phyloP scores from a whole-genome alignment of 208 protist species.

The Naegleria fowleri region DNA sequence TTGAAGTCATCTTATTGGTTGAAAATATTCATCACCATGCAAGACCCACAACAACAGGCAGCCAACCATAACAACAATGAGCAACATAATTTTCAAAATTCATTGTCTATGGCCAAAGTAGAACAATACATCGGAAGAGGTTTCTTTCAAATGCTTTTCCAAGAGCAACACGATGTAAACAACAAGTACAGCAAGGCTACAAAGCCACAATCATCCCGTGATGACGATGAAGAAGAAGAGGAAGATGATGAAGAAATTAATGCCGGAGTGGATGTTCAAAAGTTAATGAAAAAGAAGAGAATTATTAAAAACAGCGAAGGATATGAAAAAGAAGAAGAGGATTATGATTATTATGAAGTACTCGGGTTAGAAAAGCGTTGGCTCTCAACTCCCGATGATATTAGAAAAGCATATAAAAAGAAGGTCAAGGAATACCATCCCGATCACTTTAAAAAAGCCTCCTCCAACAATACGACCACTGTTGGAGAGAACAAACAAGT shows the following conservation, averaged over 20 bases:
- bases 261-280: background rate
- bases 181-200: background rate
- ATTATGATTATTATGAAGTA: constrained; percentile 55
- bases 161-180: background rate
- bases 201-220: background rate
- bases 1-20: too few relatives aligned
- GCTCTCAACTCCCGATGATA: constrained; percentile 59
- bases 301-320: background rate
- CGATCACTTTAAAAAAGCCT: constrained; percentile 78
- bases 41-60: too few relatives aligned
- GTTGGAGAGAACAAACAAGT: too few relatives aligned
- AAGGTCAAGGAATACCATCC: constrained; percentile 87
- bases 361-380: constrained; percentile 55
- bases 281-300: background rate
- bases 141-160: background rate
- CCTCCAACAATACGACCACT: background rate
- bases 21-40: too few relatives aligned
- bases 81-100: too few relatives aligned
- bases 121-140: background rate
- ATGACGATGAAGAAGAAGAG: background rate
- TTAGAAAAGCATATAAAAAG: constrained; percentile 75
- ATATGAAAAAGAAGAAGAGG: constrained; percentile 32
- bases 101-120: background rate
- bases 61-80: too few relatives aligned
- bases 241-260: background rate